These are phyloP conservation scores for Sporothrix dimorphospora DNA, from an alignment of 2,329 filamentous ascomycete species.

Conservation along the genomic window DNA sequence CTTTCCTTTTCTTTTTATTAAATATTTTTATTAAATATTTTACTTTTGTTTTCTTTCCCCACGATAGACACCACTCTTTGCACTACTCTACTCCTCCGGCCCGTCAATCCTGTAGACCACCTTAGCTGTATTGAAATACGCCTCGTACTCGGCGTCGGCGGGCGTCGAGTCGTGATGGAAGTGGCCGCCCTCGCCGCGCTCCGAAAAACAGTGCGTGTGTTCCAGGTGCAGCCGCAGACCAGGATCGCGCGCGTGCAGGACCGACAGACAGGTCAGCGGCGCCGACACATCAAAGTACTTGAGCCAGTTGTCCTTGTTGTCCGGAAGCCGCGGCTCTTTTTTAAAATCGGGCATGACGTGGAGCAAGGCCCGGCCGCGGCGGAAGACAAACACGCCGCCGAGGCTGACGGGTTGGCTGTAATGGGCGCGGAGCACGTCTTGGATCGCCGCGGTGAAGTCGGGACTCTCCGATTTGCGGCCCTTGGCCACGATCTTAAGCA, in stretches of 20 bases:
- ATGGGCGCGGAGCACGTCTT: constrained; percentile 36
- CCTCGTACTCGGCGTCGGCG: constrained; percentile 22
- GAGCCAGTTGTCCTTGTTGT: constrained; percentile 44
- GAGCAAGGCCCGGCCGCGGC: constrained; percentile 42
- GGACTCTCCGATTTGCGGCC: constrained; percentile 37
- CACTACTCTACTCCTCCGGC: background rate
- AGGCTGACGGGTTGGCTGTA: constrained; percentile 45
- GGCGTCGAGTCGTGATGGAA: constrained; percentile 23
- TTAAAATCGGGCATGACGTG: constrained; percentile 54
- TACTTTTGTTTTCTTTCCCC: background rate
- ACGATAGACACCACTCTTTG: no score
- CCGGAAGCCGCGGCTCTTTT: constrained; percentile 37
- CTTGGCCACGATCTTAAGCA: constrained; percentile 44
- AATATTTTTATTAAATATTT: background rate
- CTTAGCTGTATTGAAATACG: constrained; percentile 25
- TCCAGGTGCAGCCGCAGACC: constrained; percentile 48
- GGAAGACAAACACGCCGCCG: constrained; percentile 48
- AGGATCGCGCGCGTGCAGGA: constrained; percentile 49
- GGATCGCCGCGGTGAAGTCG: constrained; percentile 44
- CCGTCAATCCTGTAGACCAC: constrained; percentile 25
- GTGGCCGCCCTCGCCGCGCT: constrained; percentile 23
- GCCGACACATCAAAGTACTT: constrained; percentile 44
- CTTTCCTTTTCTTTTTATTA: background rate
- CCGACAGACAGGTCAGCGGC: constrained; percentile 46
- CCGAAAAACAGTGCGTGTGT: constrained; percentile 53